Conservation (phyloP, 140 eudicot genomes). For the Cichorium intybus region DNA sequence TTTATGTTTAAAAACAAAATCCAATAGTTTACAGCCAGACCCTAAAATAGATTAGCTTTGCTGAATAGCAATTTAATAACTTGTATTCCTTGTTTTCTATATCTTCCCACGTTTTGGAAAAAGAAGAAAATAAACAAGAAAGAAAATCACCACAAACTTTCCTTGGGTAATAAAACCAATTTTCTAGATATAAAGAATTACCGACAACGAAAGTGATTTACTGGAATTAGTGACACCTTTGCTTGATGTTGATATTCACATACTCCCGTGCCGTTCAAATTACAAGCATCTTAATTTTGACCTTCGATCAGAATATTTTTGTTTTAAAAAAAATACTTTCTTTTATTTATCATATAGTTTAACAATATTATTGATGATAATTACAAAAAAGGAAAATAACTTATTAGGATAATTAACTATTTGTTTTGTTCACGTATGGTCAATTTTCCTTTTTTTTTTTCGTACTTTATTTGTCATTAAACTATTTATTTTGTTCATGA, state of each 20-base stretch:
- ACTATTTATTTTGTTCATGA: too few species aligned
- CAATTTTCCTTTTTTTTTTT: too few species aligned
- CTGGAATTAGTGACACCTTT: neutral
- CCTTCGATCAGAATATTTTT: neutral
- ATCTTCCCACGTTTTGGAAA: neutral
- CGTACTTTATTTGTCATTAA: too few species aligned
- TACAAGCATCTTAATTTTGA: neutral
- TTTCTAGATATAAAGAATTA: neutral
- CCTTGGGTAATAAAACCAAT: neutral
- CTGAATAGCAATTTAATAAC: neutral
- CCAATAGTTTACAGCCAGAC: too few species aligned
- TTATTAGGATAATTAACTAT: too few species aligned
- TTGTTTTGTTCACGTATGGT: too few species aligned
- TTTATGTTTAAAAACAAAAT: too few species aligned
- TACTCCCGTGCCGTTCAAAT: slow-evolving; percentile 15
- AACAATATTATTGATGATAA: too few species aligned
- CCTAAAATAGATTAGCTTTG: neutral
- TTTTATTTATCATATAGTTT: too few species aligned
- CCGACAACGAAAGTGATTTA: neutral
- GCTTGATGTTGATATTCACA: slow-evolving; percentile 17
- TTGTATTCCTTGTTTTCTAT: neutral
- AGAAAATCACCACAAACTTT: neutral
- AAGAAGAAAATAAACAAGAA: neutral
- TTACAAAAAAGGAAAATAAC: too few species aligned
- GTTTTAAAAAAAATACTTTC: too few species aligned